Base-by-base conservation (phyloP, 179 eudicot species). In the Drosera spatulata region DNA sequence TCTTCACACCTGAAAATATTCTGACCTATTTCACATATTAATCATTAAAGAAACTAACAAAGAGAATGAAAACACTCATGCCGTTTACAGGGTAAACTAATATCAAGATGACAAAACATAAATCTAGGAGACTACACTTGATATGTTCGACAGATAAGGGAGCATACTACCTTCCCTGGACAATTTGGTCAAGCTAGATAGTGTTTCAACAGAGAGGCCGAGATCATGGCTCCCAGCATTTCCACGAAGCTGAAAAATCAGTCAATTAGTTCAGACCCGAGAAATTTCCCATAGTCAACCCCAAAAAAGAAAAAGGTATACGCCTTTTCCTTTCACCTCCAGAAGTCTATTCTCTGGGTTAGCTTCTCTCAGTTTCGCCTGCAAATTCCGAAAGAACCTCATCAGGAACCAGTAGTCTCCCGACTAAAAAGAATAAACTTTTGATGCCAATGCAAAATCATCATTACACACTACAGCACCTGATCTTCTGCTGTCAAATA, bases 171-270 rank as follows among this genome's bases (percentile, higher is more conserved):
- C 99, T 89, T 86, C 95, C 79, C 77, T 86, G 45, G 86, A 82
- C 77, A 89, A 71, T 56, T 89, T 86, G 61, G 68, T 71, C 66
- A 93, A 69, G 63, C 89, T 75, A 61, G 96, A 73, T 65, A 93
- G 78, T 62, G 96, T 89, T 75, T 93, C 88, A 50, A 84, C 66
- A 39, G 99, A 93, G 33, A 93, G 64, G 9, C 86, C 44, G 59
- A 93, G 90, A 77, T 93, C 99, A 70, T 93, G 99, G 72, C 96
- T 93, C 68, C 99, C 99, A 71, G 96, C 99, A 79, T 93, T 93
- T 75, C 99, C 98, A 43, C 99, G 87, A 10, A 78, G 74, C 99
- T 91, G 85, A 63, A 69, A 63, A 53, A 51, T 22, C 33, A 22
- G 33, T 22, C 33, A 22, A 22, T 22, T 22, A 22, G 33, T 22